These are phyloP conservation scores for Andrographis paniculata DNA, from an alignment of 305 asterid species.

Conservation along the genomic window DNA sequence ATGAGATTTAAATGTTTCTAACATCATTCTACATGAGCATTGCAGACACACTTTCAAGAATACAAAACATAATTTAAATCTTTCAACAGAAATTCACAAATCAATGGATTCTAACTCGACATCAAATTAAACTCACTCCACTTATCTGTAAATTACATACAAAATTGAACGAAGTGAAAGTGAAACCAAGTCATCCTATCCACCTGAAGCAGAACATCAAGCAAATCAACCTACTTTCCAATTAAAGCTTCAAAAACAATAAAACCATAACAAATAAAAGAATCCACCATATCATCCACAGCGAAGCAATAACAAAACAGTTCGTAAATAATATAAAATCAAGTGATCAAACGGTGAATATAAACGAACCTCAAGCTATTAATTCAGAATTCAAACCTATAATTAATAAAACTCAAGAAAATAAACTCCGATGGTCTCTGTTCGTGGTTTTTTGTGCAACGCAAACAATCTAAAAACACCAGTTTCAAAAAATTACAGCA, in stretches of 20 bases:
- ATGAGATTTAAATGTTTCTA: not conserved
- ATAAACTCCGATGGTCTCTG: not conserved
- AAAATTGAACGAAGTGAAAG: not conserved
- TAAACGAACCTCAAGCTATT: not conserved
- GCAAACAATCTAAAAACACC: no score
- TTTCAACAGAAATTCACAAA: not conserved
- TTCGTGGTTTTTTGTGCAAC: not conserved
- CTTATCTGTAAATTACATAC: conserved; percentile 1
- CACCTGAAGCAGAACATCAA: conserved; percentile 2
- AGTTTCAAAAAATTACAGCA: not conserved
- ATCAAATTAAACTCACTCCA: not conserved
- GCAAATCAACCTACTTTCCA: not conserved
- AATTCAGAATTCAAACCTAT: not conserved
- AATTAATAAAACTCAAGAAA: conserved; percentile 7
- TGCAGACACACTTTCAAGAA: not conserved
- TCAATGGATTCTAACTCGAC: conserved; percentile 2
- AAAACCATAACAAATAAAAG: not conserved
- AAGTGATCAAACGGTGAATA: conserved; percentile 10
- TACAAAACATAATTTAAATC: not conserved
- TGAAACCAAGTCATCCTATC: not conserved
- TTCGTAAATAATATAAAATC: not conserved
- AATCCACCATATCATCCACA: conserved; percentile 10
- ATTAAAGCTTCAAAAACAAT: not conserved
- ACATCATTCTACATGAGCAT: not conserved
- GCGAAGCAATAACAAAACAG: conserved; percentile 4